Evolutionary conservation across 2,329 filamentous ascomycete species (phyloP), one percentile per base, ranked within the genome.

Genomic region (Trichoderma oligosporum): DNA sequence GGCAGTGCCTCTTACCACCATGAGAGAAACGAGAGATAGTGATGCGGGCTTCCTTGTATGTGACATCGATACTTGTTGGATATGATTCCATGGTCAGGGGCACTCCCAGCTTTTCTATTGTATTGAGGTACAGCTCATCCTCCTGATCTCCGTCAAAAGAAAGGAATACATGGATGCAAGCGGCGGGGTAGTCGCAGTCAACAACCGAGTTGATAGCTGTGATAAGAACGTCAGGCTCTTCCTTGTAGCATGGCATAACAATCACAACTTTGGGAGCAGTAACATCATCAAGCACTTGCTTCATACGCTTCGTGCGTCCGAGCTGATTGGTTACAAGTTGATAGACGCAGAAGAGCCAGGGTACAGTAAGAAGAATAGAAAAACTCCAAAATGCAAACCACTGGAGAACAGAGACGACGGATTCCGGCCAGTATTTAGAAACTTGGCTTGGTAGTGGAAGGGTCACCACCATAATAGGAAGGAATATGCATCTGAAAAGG

Each of bases 331-430:
- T 96, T 57, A 96, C 88, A 4, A 97, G 82, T 67, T 95, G 88
- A 68, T 95, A 96, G 56, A 97, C 82, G 71, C 92, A 97, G 68
- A 97, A 89, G 3, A 96, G 80, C 91, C 91, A 97, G 0, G 94
- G 94, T 1, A 96, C 79, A 0, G 88, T 91, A 58, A 99, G 76
- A 8, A 97, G 83, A 61, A 84, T 83, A 0, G 92, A 87, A 64
- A 97, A 97, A 25, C 88, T 86, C 86, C 90, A 97, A 71, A 97
- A 97, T 4, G 91, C 92, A 68, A 97, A 96, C 88, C 91, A 95
- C 69, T 97, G 92, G 12, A 97, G 79, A 45, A 88, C 79, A 2
- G 70, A 73, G 38, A 94, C 87, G 78, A 94, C 82, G 1, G 71
- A 54, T 2, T 70, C 56, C 0, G 93, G 92, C 74, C 93, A 95